Conservation (phyloP, 768 basidiomycete species). For the Megacollybia marginata region DNA sequence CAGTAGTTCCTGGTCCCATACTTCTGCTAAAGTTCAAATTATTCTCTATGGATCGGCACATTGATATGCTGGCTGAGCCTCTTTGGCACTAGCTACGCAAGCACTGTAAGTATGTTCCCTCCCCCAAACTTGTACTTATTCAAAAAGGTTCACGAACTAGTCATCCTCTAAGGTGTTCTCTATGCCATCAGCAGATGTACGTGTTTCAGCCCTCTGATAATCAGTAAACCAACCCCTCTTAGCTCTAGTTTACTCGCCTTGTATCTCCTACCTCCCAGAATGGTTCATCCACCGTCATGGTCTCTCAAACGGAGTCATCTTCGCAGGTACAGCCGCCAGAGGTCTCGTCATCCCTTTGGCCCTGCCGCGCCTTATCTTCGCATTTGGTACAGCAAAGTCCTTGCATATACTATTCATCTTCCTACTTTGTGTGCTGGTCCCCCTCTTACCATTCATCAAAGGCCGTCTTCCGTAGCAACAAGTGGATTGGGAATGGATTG, state of each 20-base stretch:
- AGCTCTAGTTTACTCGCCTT: conserved; percentile 18
- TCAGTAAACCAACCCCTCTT: background rate
- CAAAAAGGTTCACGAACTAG: conserved; percentile 8
- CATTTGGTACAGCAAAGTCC: conserved; percentile 14
- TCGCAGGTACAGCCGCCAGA: conserved; percentile 18
- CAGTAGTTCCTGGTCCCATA: conserved; percentile 17
- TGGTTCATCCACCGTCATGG: conserved; percentile 24
- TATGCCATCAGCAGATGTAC: conserved; percentile 19
- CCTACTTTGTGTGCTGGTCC: conserved; percentile 12
- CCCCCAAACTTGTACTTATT: background rate
- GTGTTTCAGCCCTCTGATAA: background rate
- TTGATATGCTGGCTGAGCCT: conserved; percentile 13
- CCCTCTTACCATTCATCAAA: conserved; percentile 16
- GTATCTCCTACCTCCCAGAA: conserved; percentile 21
- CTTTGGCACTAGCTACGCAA: conserved; percentile 19
- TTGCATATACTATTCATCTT: conserved; percentile 19
- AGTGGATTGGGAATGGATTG: conserved; percentile 9
- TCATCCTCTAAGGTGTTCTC: conserved; percentile 18
- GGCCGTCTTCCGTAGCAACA: conserved; percentile 14
- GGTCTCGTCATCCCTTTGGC: conserved; percentile 20
- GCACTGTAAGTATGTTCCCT: conserved; percentile 2
- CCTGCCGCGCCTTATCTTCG: conserved; percentile 14
- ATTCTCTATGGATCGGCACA: conserved; percentile 15
- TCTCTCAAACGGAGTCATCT: conserved; percentile 24
- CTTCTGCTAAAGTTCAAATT: conserved; percentile 25